These are phyloP conservation scores for Syzygium aromaticum DNA, from an alignment of 345 rosid species.

Conservation along the genomic window DNA sequence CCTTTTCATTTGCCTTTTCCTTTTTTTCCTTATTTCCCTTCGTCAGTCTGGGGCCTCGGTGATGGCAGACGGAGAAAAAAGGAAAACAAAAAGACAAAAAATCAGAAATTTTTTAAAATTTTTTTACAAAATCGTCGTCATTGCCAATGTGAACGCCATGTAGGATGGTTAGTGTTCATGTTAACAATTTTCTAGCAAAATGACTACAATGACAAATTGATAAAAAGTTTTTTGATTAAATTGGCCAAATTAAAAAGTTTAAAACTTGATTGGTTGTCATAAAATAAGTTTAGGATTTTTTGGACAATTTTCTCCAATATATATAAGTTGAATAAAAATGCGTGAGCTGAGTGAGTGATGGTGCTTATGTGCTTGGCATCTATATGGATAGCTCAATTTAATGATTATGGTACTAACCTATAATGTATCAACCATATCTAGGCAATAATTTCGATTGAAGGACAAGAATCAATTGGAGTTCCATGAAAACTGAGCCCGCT, in stretches of 20 bases:
- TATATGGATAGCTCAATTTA: neutral
- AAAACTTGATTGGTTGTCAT: accelerated
- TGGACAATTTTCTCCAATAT: accelerated
- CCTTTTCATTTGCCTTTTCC: accelerated
- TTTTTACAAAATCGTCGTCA: neutral
- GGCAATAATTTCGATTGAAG: neutral
- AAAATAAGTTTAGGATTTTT: neutral
- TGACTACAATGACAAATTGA: neutral
- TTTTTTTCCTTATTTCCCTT: neutral
- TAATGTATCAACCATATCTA: neutral
- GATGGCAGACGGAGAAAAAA: accelerated
- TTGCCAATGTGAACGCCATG: accelerated
- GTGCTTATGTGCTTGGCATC: neutral
- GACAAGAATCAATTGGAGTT: neutral
- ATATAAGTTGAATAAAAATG: neutral
- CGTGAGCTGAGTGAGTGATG: neutral
- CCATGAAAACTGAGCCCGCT: neutral
- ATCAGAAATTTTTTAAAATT: neutral
- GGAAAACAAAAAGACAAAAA: neutral
- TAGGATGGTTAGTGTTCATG: accelerated
- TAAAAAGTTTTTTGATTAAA: accelerated
- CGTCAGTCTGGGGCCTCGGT: accelerated
- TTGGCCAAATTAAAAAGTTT: accelerated
- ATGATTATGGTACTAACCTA: neutral
- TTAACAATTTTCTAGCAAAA: accelerated